Base-by-base conservation (phyloP, 176 grass and related monocot species). In the Phoenix dactylifera region DNA sequence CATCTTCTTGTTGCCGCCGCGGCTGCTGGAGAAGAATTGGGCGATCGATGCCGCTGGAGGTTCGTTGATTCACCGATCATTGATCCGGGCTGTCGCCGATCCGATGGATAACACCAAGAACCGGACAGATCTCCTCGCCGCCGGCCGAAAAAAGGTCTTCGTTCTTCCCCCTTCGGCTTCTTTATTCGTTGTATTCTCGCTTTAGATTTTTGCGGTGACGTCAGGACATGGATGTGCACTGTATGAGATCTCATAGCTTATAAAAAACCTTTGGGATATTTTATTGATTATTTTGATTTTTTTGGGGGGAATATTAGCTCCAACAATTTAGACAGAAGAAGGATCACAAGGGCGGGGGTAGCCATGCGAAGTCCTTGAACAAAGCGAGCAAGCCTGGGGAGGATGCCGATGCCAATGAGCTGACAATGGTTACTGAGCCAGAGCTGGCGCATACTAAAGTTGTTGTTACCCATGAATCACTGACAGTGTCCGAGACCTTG, bases 281-380 rank as follows among this genome's bases (percentile, higher is more conserved):
- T 56, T 80, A 68, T 69, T 65, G 65, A 18, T 22, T 19, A 67
- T 52, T 70, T 83, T 63, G 14, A 60, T 20, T 32, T n/a, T 6
- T 16, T 30, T 30, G 4, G 28, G 28, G 35, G 35, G 35, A 44
- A 44, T 44, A 44, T 44, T 67, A 97, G 93, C 70, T 97, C 55
- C 93, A 87, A 54, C 93, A 88, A 79, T 97, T 80, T 73, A 88
- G 84, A 72, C 90, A 97, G 87, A 97, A 97, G 84, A 97, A 96
- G 77, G 83, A 83, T 50, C 79, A 76, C 54, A 82, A 82, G 24
- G 79, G 79, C 15, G 49, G 66, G 12, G 72, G 17, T 39, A 71
- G 35, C 35, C 35, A 73, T 52, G 65, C 64, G 68, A 79, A 79
- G 73, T 58, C 74, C 16, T 83, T 87, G 9, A 77, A 30, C 18